Evolutionary conservation across 2,329 filamentous ascomycete species (phyloP), one percentile per base, ranked within the genome.

Genomic region (Emergomyces pasteurianus): DNA sequence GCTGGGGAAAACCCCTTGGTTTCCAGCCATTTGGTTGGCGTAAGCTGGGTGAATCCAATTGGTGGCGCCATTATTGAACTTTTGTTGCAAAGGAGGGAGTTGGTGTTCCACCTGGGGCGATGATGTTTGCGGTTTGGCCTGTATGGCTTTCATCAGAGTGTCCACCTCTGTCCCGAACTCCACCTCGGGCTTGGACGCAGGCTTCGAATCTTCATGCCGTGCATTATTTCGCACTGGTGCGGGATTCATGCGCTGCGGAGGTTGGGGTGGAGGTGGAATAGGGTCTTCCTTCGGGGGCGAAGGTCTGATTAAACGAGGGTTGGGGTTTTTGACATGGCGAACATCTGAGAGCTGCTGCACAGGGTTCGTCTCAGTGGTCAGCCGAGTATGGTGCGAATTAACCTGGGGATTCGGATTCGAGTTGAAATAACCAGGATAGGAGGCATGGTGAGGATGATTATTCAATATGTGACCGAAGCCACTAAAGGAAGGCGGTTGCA

Each of bases 61-160:
- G 28, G 57, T 40, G 49, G 58, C 63, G 63, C 64, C 61, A 53
- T 66, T 67, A 21, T 63, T 70, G 64, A 28, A 71, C 66, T 50
- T 63, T 38, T 74, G 70, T 58, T 75, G 75, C 6, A 73, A 67
- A 16, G 71, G 67, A 43, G 74, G 70, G 23, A 72, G 64, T 58
- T 73, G 70, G 38, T 71, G 71, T 60, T 59, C 59, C 46, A 60
- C 63, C 64, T 74, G 65, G 46, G 63, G 61, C 42, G 67, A 65
- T 21, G 69, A 63, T 56, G 65, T 60, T 43, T 59, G 63, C 42
- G 80, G 74, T 68, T 87, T 88, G 52, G 83, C 78, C 72, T 96
- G 91, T 53, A 96, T 92, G 0, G 87, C 84, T 73, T 87, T 90
- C 90, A 96, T 95, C 49, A 97, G 77, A 49, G 85, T 86, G 71